Conservation (phyloP, 2,329 filamentous ascomycete species). For the Parafenestella ontariensis region DNA sequence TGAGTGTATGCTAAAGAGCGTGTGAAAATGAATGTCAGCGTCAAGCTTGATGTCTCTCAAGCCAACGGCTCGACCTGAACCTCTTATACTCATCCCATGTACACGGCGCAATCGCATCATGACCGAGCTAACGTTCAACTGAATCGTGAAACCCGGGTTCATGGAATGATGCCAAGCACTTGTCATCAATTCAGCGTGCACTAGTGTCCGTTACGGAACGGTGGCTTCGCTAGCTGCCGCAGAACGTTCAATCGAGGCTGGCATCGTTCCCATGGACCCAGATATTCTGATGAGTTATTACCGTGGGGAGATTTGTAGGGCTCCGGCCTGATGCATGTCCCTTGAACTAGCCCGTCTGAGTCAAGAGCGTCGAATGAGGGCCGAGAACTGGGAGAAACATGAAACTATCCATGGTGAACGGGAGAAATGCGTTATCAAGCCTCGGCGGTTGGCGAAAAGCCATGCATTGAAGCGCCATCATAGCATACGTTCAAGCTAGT, state of each 20-base stretch:
- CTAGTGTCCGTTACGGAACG: conserved; percentile 19
- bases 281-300: conserved; percentile 24
- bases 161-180: conserved; percentile 27
- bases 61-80: conserved; percentile 6
- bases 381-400: conserved; percentile 17
- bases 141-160: conserved; percentile 22
- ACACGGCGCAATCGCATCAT: conserved; percentile 21
- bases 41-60: conserved; percentile 38
- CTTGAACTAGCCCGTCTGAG: conserved; percentile 16
- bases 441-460: conserved; percentile 37
- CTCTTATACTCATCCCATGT: conserved; percentile 34
- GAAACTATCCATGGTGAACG: conserved; percentile 25
- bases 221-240: conserved; percentile 29
- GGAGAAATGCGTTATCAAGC: conserved; percentile 11
- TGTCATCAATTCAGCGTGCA: conserved; percentile 36
- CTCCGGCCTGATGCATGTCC: conserved; percentile 30
- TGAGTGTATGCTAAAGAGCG: conserved; percentile 39
- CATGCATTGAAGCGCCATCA: conserved; percentile 22
- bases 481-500: conserved; percentile 8
- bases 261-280: conserved; percentile 27
- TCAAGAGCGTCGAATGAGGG: conserved; percentile 25
- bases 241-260: conserved; percentile 26
- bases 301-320: conserved; percentile 24
- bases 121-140: conserved; percentile 21
- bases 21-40: conserved; percentile 42